Conservation (phyloP, 495 filamentous ascomycete genomes). For the Aspergillus incahuasiensis region DNA sequence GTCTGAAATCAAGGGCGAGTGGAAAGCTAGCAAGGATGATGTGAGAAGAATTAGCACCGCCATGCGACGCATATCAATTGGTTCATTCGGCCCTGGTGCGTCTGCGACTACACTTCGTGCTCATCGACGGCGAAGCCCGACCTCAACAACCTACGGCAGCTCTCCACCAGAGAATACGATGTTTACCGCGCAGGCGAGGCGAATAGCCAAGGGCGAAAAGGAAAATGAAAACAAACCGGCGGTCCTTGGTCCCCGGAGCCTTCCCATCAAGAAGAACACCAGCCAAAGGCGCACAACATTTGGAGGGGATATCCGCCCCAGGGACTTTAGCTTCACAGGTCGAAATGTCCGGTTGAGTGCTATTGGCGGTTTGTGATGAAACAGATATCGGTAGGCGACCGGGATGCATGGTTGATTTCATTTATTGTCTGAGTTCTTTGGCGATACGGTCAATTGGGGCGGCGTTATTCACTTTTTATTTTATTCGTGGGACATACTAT, state of each 20-base stretch:
- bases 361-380: conserved; percentile 23
- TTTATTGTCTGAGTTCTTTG: conserved; percentile 17
- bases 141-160: conserved; percentile 46
- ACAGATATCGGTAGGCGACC: conserved; percentile 6
- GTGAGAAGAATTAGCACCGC: conserved; percentile 58
- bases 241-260: conserved; percentile 60
- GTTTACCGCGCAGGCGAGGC: conserved; percentile 66
- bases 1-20: conserved; percentile 39
- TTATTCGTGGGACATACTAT: conserved; percentile 17
- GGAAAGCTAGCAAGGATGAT: conserved; percentile 51
- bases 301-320: conserved; percentile 45
- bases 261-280: conserved; percentile 60
- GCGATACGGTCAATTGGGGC: conserved; percentile 20
- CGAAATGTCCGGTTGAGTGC: conserved; percentile 44
- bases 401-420: conserved; percentile 8
- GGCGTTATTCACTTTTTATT: conserved; percentile 25
- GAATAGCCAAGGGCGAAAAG: conserved; percentile 66
- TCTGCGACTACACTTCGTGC: conserved; percentile 37
- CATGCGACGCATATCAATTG: conserved; percentile 53
- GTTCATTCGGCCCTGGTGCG: conserved; percentile 24
- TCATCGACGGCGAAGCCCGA: conserved; percentile 62
- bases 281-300: conserved; percentile 48
- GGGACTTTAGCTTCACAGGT: conserved; percentile 38
- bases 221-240: conserved; percentile 49
- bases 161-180: conserved; percentile 55